Base-by-base conservation (phyloP, 192 early-diverging fungal genomes). In the Coemansia reversa region DNA sequence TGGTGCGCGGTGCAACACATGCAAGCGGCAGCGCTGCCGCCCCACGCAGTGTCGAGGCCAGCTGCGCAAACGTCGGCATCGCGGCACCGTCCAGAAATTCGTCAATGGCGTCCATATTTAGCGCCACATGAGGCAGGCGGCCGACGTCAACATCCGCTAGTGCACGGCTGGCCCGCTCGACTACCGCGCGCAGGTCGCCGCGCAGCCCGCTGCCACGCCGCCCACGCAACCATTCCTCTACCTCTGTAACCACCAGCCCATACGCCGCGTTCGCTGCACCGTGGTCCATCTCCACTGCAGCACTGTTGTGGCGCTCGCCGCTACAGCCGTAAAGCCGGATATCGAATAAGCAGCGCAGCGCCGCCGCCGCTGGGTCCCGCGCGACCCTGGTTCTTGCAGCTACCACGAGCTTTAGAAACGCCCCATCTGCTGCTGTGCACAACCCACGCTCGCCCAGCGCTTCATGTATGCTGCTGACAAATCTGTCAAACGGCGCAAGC, bases 61-160 rank as follows among this genome's bases (percentile, higher is more conserved):
- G 14, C 19, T 74, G 61, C 12, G 53, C 51, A 66, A 80, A 80
- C 9, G 67, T 62, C 16, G 77, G 77, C 77, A 80, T 80, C 9
- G 72, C 45, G 19, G 65, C 32, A 16, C 77, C 77, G 18, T 80
- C 77, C 57, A 80, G 55, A 20, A 71, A 80, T 57, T 65, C 65
- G 25, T 80, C 77, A 27, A 80, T 67, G 3, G 51, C 30, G 45
- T 80, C 77, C 57, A 70, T 64, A 27, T 80, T 80, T 63, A 74
- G 67, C 39, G 65, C 60, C 24, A 74, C 19, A n/a, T 57, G 71
- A 0, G 77, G 77, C 27, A 71, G 58, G 53, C 62, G 47, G 12
- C 66, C 55, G 11, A 60, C 28, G 61, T 80, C 72, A 25, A 80
- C 39, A 11, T 64, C 67, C 25, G 58, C 72, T 8, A 80, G 63